Evolutionary conservation across 331 rosid species (phyloP).

Genomic region (Phaseolus coccineus): DNA sequence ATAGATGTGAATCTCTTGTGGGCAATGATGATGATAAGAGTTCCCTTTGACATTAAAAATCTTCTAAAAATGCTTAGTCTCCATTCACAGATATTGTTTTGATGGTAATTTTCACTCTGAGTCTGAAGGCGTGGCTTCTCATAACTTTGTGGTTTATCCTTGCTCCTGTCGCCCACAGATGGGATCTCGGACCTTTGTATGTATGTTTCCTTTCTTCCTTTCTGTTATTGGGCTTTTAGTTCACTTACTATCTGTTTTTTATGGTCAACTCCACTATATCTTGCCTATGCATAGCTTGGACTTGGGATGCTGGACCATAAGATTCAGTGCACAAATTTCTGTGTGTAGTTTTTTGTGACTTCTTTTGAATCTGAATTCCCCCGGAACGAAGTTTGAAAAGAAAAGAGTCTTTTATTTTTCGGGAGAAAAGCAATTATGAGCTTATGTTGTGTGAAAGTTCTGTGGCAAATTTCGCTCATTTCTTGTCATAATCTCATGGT

Average conservation of each 20-base stretch:
- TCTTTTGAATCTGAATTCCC: conserved; percentile 7
- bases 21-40: conserved; percentile 8
- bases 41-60: conserved; percentile 33
- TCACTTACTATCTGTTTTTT: not conserved
- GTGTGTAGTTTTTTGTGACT: conserved; percentile 20
- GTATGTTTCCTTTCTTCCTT: conserved; percentile 56
- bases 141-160: conserved; percentile 85
- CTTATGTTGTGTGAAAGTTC: conserved; percentile 11
- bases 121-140: conserved; percentile 78
- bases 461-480: conserved; percentile 1
- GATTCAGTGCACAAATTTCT: conserved; percentile 21
- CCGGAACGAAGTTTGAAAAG: not conserved
- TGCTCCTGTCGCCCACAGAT: conserved; percentile 91
- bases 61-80: conserved; percentile 46
- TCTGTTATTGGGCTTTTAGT: not conserved
- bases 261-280: not conserved
- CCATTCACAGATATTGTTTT: conserved; percentile 77
- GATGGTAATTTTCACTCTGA: conserved; percentile 88
- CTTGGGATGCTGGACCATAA: conserved; percentile 21
- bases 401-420: not conserved
- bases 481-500: conserved; percentile 6
- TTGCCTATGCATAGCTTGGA: conserved; percentile 25
- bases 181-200: conserved; percentile 89
- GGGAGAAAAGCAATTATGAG: conserved; percentile 7
- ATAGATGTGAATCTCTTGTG: conserved; percentile 6